phyloP scores from a whole-genome alignment of 495 filamentous ascomycete genomes.

The Penicillium bialowiezense region DNA sequence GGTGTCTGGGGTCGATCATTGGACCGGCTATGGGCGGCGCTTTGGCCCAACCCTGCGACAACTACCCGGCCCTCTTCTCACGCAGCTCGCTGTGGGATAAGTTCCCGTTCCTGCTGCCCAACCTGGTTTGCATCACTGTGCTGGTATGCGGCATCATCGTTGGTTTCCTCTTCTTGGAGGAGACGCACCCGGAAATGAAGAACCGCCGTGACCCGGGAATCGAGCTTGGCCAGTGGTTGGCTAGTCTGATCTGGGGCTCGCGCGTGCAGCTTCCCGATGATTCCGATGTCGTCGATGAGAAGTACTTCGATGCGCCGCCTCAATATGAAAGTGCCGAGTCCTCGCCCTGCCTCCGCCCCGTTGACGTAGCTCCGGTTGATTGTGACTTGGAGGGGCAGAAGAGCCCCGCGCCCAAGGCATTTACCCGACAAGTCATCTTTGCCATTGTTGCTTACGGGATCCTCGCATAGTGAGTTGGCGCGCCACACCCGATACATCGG shows the following conservation, averaged over 20 bases:
- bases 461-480: constrained; percentile 80
- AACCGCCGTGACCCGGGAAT: constrained; percentile 70
- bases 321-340: constrained; percentile 64
- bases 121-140: constrained; percentile 80
- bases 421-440: constrained; percentile 77
- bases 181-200: constrained; percentile 87
- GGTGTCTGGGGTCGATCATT: constrained; percentile 91
- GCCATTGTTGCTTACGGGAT: constrained; percentile 89
- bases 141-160: constrained; percentile 75
- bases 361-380: constrained; percentile 28
- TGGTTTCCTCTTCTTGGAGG: constrained; percentile 88
- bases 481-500: background rate
- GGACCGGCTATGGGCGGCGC: constrained; percentile 88
- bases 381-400: constrained; percentile 49
- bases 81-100: constrained; percentile 73
- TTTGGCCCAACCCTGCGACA: constrained; percentile 80
- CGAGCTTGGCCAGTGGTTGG: constrained; percentile 72
- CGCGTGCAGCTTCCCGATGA: constrained; percentile 34
- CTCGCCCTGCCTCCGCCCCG: constrained; percentile 56
- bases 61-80: constrained; percentile 72
- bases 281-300: constrained; percentile 40
- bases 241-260: constrained; percentile 47
- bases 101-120: constrained; percentile 91
- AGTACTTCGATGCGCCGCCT: constrained; percentile 55
- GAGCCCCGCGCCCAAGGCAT: constrained; percentile 49